Conservation (phyloP, 768 basidiomycete species). For the Harrya chromipes region DNA sequence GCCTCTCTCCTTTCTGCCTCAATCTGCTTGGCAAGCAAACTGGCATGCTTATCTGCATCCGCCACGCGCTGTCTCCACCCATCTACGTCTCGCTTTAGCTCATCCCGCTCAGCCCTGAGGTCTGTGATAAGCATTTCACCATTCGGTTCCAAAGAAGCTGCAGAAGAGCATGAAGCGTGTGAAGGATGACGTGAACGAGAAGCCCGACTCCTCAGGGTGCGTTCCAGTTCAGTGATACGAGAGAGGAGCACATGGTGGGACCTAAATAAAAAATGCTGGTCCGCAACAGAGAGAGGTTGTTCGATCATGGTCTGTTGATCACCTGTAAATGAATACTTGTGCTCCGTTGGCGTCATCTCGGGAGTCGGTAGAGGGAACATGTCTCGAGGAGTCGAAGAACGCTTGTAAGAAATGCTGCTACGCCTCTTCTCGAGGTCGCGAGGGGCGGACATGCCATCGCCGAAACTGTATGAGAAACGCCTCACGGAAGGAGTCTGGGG, state of each 20-base stretch:
- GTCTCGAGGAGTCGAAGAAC: conserved; percentile 40
- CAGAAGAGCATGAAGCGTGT: conserved; percentile 42
- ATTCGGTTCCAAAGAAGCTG: conserved; percentile 46
- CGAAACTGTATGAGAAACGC: conserved; percentile 26
- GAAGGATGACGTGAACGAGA: conserved; percentile 51
- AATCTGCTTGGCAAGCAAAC: conserved; percentile 61
- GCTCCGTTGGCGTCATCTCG: conserved; percentile 66
- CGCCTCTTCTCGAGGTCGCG: conserved; percentile 39
- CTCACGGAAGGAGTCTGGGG: conserved; percentile 18
- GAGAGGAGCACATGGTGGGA: conserved; percentile 80
- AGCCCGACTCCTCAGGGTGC: conserved; percentile 47
- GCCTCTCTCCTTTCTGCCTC: conserved; percentile 80
- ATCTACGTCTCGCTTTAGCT: conserved; percentile 83
- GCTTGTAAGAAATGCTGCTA: conserved; percentile 77
- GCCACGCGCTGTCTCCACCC: conserved; percentile 79
- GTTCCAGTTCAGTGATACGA: conserved; percentile 79
- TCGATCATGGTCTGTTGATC: conserved; percentile 21
- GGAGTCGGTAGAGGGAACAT: conserved; percentile 63
- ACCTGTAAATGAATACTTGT: conserved; percentile 35
- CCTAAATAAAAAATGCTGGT: conserved; percentile 84
- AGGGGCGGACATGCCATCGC: conserved; percentile 24
- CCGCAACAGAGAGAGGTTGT: conserved; percentile 63
- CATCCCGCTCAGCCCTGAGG: conserved; percentile 85
- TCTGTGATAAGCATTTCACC: conserved; percentile 83
- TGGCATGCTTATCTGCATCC: conserved; percentile 70